A percentile compares a stretch with the other conserved stretches of the same genome.
Evolutionary conservation across 1,139 yeast genomes (phyloP).

Genomic region (Pichia sp.): DNA sequence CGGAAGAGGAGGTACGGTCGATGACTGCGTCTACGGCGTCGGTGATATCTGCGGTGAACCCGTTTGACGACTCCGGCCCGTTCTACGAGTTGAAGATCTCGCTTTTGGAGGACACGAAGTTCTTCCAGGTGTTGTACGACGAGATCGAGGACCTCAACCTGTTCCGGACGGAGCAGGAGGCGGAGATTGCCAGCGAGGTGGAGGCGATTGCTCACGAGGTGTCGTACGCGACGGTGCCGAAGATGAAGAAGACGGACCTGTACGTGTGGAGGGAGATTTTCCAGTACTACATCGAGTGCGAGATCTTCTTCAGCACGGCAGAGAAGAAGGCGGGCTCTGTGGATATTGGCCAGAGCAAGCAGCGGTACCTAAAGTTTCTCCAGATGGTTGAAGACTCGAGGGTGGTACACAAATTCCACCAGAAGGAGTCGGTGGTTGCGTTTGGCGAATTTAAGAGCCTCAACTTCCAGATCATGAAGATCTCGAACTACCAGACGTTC

Average conservation of each 20-base stretch:
- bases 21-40: not conserved
- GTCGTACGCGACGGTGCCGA: conserved; percentile 39
- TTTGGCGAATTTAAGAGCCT: conserved; percentile 49
- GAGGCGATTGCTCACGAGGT: conserved; percentile 41
- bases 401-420: conserved; percentile 43
- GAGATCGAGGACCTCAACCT: conserved; percentile 51
- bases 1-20: not conserved
- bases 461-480: conserved; percentile 53
- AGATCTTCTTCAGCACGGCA: conserved; percentile 57
- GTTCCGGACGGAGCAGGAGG: conserved; percentile 44
- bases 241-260: conserved; percentile 47
- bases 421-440: conserved; percentile 44
- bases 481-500: conserved; percentile 57
- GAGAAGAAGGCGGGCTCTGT: conserved; percentile 44
- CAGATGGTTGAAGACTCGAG: conserved; percentile 37
- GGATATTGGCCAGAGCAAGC: conserved; percentile 34
- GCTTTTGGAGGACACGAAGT: conserved; percentile 41
- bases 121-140: conserved; percentile 54
- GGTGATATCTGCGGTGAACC: conserved; percentile 22
- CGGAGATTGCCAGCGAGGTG: conserved; percentile 42
- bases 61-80: conserved; percentile 24
- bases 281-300: conserved; percentile 59
- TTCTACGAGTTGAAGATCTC: conserved; percentile 32
- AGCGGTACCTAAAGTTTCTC: conserved; percentile 40
- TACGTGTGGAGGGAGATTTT: conserved; percentile 69